These are phyloP conservation scores for Nitzschia sp. DNA, from an alignment of 108 stramenopile genomes.

Conservation along the genomic window DNA sequence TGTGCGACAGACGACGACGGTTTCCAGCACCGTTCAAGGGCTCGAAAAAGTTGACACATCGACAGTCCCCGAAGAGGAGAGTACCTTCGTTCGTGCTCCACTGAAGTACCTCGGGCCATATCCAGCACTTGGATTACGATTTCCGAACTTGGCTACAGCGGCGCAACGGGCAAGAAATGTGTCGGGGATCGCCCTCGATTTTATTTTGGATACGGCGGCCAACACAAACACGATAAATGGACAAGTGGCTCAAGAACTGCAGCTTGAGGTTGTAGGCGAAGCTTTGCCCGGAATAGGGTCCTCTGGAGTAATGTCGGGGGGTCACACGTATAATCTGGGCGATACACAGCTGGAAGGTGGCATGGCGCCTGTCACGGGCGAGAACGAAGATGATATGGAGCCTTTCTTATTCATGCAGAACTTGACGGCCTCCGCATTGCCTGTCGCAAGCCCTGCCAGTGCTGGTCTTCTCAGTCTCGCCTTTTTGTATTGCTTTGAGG, in stretches of 20 bases:
- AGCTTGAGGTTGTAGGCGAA: slow-evolving; percentile 52
- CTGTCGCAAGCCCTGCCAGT: slow-evolving; percentile 64
- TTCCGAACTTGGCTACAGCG: slow-evolving; percentile 69
- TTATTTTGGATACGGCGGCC: slow-evolving; percentile 75
- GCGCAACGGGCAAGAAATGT: slow-evolving; percentile 59
- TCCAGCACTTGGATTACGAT: slow-evolving; percentile 62
- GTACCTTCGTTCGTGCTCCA: slow-evolving; percentile 42
- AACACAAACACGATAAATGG: slow-evolving; percentile 75
- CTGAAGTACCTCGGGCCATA: slow-evolving; percentile 76
- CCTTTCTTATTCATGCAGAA: slow-evolving; percentile 63
- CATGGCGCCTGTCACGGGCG: not conserved
- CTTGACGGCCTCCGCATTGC: slow-evolving; percentile 73
- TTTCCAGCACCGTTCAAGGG: not conserved
- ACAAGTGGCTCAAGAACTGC: slow-evolving; percentile 64
- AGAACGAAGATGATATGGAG: slow-evolving; percentile 26
- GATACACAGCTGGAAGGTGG: slow-evolving; percentile 65
- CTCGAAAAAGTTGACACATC: not conserved
- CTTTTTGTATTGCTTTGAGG: slow-evolving; percentile 74
- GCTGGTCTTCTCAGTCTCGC: slow-evolving; percentile 69
- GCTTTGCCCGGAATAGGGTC: slow-evolving; percentile 58
- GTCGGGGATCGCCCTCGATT: slow-evolving; percentile 70
- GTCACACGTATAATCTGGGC: slow-evolving; percentile 65
- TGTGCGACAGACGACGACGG: not conserved
- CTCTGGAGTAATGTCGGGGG: slow-evolving; percentile 58
- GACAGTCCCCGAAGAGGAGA: not conserved